A percentile compares a stretch with the other conserved stretches of the same genome.
These are phyloP conservation scores for Kodamaea sp. DNA, from an alignment of 1,139 yeast genomes.

Conservation along the genomic window DNA sequence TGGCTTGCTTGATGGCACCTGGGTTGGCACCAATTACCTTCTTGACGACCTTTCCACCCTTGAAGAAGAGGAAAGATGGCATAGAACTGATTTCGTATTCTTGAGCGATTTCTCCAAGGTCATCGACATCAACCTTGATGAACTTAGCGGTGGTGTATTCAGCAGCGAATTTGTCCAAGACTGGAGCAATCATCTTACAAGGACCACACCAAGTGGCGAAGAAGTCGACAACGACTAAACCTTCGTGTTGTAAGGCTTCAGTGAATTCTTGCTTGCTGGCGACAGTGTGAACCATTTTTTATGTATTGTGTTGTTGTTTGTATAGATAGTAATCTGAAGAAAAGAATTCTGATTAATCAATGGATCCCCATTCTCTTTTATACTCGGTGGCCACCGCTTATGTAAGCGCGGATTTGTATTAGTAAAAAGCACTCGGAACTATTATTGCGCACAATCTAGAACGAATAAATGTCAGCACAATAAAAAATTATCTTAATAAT, in stretches of 20 bases:
- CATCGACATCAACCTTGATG: conserved; percentile 85
- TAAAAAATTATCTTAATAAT: too few relatives aligned
- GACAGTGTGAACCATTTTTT: conserved; percentile 43
- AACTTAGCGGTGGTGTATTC: conserved; percentile 59
- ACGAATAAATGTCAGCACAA: too few relatives aligned
- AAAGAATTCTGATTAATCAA: background rate
- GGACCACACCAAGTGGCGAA: conserved; percentile 96
- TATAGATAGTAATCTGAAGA: background rate
- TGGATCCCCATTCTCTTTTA: conserved; percentile 2
- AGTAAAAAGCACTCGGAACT: too few relatives aligned
- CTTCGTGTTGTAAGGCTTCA: conserved; percentile 52
- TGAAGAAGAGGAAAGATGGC: conserved; percentile 86
- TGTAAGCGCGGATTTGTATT: too few relatives aligned
- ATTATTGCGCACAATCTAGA: too few relatives aligned
- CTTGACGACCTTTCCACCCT: conserved; percentile 69
- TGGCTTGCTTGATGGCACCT: conserved; percentile 70
- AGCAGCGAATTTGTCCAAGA: conserved; percentile 60
- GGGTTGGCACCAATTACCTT: conserved; percentile 89
- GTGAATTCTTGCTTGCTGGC: conserved; percentile 60
- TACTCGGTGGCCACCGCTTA: too few relatives aligned
- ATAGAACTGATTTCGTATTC: conserved; percentile 76
- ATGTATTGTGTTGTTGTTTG: conserved; percentile 1
- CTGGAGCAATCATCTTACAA: conserved; percentile 83
- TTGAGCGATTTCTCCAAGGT: conserved; percentile 70
- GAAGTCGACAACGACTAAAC: conserved; percentile 79